Conservation (phyloP, 1,284 basidiomycete species). For the Sanghuangporus sanghuang region DNA sequence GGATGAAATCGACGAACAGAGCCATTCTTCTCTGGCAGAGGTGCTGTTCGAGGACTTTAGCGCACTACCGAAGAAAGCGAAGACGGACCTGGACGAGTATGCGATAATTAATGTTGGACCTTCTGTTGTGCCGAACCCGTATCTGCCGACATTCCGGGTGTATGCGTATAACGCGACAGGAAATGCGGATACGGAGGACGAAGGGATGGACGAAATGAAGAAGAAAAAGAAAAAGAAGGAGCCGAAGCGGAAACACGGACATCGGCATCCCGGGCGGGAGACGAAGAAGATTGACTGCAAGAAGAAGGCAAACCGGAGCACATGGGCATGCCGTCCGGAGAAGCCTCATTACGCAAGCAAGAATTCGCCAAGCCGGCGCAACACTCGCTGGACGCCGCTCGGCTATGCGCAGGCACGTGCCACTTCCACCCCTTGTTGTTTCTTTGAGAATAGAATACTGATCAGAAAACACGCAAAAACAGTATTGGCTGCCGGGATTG, state of each 20-base stretch:
- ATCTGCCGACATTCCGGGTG: conserved; percentile 76
- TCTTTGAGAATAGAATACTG: conserved; percentile 14
- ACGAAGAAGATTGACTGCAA: conserved; percentile 42
- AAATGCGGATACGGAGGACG: conserved; percentile 19
- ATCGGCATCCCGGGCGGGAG: conserved; percentile 39
- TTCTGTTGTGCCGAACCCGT: conserved; percentile 84
- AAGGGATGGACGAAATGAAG: conserved; percentile 24
- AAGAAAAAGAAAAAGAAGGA: conserved; percentile 23
- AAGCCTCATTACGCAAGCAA: conserved; percentile 59
- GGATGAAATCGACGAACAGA: not conserved
- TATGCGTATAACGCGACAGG: conserved; percentile 76
- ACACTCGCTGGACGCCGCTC: conserved; percentile 66
- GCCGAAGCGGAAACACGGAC: conserved; percentile 40
- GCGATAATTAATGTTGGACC: conserved; percentile 75
- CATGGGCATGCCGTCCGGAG: conserved; percentile 55
- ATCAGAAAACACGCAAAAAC: conserved; percentile 12
- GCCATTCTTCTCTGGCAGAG: conserved; percentile 35
- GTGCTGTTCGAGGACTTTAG: conserved; percentile 52
- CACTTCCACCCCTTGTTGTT: conserved; percentile 6
- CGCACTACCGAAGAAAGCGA: conserved; percentile 46
- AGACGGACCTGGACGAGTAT: conserved; percentile 61
- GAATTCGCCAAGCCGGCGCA: conserved; percentile 65
- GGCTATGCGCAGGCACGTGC: conserved; percentile 73
- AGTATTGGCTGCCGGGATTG: conserved; percentile 77
- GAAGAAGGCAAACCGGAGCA: conserved; percentile 43